phyloP scores from a whole-genome alignment of 2,329 filamentous ascomycete species.

The Triangularia verruculosa region DNA sequence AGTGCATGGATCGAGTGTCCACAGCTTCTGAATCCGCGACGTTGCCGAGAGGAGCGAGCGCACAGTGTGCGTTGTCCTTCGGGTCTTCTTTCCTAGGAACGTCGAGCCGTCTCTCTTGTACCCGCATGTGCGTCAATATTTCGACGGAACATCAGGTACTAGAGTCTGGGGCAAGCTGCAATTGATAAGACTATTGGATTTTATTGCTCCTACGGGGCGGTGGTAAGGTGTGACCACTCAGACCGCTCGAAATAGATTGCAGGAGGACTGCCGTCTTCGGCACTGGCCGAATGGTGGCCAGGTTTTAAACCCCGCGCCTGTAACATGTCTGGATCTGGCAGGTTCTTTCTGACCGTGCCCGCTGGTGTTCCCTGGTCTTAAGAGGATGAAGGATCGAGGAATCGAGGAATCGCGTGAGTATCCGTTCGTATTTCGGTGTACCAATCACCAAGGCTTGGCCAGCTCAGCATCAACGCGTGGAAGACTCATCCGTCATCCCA shows the following conservation, averaged over 20 bases:
- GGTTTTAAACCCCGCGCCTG: background rate
- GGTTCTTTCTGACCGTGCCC: background rate
- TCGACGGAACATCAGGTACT: constrained; percentile 5
- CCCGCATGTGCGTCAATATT: constrained; percentile 18
- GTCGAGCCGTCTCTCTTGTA: background rate
- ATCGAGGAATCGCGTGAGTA: background rate
- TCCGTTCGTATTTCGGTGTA: background rate
- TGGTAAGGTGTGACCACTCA: constrained; percentile 7
- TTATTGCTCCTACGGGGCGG: background rate
- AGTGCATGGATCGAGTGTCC: background rate
- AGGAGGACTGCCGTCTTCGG: constrained; percentile 12
- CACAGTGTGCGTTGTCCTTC: constrained; percentile 14
- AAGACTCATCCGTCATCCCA: background rate
- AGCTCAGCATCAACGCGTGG: background rate
- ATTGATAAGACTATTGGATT: constrained; percentile 17
- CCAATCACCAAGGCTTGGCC: background rate
- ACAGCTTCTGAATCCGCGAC: constrained; percentile 1
- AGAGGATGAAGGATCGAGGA: background rate
- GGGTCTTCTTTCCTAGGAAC: background rate
- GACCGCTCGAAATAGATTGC: constrained; percentile 15
- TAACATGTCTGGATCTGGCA: background rate
- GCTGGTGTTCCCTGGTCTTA: background rate
- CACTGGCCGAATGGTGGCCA: constrained; percentile 10
- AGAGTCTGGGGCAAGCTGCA: constrained; percentile 8
- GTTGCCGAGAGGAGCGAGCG: background rate